phyloP scores from a whole-genome alignment of 2,329 filamentous ascomycete species.

The Calonectria hawksworthii region DNA sequence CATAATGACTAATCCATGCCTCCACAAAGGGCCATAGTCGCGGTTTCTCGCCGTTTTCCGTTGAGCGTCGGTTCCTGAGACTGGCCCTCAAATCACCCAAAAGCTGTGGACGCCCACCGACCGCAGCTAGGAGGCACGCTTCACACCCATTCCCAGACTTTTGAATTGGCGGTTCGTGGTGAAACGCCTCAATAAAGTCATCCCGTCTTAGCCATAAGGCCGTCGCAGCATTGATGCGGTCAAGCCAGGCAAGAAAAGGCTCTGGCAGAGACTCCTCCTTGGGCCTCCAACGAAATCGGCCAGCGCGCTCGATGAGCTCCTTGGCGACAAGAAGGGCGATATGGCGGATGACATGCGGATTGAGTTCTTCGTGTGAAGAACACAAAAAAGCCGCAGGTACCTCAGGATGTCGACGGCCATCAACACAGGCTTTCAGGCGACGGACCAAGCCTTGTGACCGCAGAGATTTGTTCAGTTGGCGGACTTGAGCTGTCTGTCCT shows the following conservation, averaged over 20 bases:
- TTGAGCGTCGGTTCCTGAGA: conserved; percentile 48
- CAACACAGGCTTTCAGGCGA: conserved; percentile 50
- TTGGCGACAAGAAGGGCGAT: conserved; percentile 58
- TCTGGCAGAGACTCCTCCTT: conserved; percentile 22
- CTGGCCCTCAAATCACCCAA: conserved; percentile 62
- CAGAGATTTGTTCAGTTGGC: conserved; percentile 41
- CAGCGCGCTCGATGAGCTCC: conserved; percentile 56
- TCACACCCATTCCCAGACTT: conserved; percentile 58
- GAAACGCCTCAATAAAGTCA: conserved; percentile 54
- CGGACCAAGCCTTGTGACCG: conserved; percentile 48
- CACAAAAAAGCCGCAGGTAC: conserved; percentile 58
- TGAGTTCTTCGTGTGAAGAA: conserved; percentile 54
- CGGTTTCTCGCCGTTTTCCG: conserved; percentile 41
- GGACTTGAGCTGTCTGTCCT: conserved; percentile 48
- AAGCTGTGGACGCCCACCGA: conserved; percentile 59
- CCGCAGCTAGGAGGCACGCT: conserved; percentile 65
- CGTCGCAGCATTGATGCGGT: conserved; percentile 43
- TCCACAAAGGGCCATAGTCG: conserved; percentile 57
- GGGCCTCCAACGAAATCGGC: conserved; percentile 46
- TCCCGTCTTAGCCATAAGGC: conserved; percentile 56
- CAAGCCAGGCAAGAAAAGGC: conserved; percentile 40
- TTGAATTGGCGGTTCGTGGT: conserved; percentile 45
- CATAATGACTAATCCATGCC: conserved; percentile 58
- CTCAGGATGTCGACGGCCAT: conserved; percentile 36
- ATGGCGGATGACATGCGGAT: conserved; percentile 59